A percentile compares a stretch with the other conserved stretches of the same genome.
Evolutionary conservation across 192 early-diverging fungal genomes (phyloP).

Genomic region (Chytriomyces hyalinus): DNA sequence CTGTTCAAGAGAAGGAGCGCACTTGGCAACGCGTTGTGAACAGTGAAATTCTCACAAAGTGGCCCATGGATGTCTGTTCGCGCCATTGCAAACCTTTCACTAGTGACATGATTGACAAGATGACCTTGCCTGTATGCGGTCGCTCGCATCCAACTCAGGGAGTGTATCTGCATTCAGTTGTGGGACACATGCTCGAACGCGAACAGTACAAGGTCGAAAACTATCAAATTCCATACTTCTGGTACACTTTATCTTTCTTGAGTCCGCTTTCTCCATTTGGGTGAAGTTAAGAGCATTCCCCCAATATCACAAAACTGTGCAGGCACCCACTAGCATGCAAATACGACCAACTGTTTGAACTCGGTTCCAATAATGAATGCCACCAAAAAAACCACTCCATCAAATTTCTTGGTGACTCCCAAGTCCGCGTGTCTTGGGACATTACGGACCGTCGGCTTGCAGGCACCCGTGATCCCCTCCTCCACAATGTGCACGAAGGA

Average conservation of each 20-base stretch:
- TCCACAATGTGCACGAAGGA: not conserved
- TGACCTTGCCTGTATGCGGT: not conserved
- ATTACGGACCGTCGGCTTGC: conserved; percentile 7
- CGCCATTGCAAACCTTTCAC: not conserved
- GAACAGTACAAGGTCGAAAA: not conserved
- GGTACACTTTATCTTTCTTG: not conserved
- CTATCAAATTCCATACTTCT: not conserved
- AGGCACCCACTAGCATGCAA: conserved; percentile 15
- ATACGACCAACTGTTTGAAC: conserved; percentile 5
- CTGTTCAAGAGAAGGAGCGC: conserved; percentile 1
- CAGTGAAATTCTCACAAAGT: not conserved
- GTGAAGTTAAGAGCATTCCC: not conserved
- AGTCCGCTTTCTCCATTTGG: not conserved
- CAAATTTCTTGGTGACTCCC: conserved; percentile 3
- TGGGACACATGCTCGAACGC: not conserved
- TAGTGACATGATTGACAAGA: not conserved
- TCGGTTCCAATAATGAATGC: not conserved
- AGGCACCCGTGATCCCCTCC: not conserved
- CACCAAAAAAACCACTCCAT: conserved; percentile 1
- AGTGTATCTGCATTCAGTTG: not conserved
- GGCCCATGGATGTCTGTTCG: not conserved
- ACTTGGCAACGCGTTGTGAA: conserved; percentile 1
- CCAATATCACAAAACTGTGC: not conserved
- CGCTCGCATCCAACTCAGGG: not conserved
- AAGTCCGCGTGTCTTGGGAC: conserved; percentile 1